Evolutionary conservation across 106 monocot genomes (phyloP).

Genomic region (Hemerocallis citrina): DNA sequence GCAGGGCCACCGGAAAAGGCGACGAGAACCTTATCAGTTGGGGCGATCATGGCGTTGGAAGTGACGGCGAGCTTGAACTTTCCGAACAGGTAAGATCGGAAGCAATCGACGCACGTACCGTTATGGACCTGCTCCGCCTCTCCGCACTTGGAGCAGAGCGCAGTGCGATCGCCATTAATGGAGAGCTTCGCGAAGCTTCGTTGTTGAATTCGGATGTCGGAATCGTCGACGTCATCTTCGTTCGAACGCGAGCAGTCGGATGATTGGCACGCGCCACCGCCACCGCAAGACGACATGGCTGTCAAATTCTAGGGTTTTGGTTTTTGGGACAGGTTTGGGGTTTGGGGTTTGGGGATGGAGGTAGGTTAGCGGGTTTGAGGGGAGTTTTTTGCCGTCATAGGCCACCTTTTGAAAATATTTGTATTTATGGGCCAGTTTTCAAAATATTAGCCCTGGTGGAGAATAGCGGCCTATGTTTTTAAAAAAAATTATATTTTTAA

Average conservation of each 20-base stretch:
- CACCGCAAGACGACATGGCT: constrained; percentile 11
- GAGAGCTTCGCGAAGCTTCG: background rate
- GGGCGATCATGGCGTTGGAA: constrained; percentile 86
- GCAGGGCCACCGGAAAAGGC: constrained; percentile 88
- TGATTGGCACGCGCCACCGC: constrained; percentile 7
- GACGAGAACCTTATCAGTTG: constrained; percentile 76
- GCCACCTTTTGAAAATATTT: too few species aligned
- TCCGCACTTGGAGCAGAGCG: constrained; percentile 67
- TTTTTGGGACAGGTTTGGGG: too few species aligned
- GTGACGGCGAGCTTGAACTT: constrained; percentile 95
- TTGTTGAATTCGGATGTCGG: background rate
- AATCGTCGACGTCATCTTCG: background rate
- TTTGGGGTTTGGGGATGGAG: too few species aligned
- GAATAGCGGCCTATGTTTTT: too few species aligned
- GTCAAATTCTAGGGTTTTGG: too few species aligned
- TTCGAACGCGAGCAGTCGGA: constrained; percentile 5
- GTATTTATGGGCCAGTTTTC: too few species aligned
- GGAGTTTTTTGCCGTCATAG: too few species aligned
- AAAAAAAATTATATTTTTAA: too few species aligned
- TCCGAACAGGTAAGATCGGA: constrained; percentile 49
- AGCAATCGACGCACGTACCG: constrained; percentile 55
- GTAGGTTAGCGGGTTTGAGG: too few species aligned
- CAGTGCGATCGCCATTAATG: background rate
- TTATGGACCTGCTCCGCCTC: constrained; percentile 25
- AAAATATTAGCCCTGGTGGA: too few species aligned